Evolutionary conservation across 768 basidiomycete species (phyloP).

Genomic region (Psilocybe sp.): DNA sequence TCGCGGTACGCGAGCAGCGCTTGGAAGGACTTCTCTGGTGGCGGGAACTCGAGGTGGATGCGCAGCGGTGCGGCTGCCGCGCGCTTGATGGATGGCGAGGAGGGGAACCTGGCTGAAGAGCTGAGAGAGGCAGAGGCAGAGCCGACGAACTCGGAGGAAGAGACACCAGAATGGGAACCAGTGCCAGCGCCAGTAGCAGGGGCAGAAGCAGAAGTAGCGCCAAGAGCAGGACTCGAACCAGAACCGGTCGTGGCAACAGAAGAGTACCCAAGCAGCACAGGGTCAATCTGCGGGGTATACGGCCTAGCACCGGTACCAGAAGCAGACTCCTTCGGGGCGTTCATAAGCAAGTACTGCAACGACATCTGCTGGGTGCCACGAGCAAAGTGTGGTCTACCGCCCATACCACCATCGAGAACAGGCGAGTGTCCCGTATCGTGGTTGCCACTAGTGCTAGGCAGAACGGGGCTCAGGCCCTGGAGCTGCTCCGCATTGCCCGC

Average conservation of each 20-base stretch:
- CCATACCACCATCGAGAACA: neutral
- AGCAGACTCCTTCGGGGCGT: slow-evolving; percentile 4
- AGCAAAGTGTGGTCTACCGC: too few relatives aligned
- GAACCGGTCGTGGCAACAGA: neutral
- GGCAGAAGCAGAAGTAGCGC: too few relatives aligned
- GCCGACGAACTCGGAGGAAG: neutral
- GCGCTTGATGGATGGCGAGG: slow-evolving; percentile 22
- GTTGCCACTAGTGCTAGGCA: neutral
- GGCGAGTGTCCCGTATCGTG: neutral
- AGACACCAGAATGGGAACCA: neutral
- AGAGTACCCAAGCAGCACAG: slow-evolving; percentile 21
- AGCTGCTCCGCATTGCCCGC: slow-evolving; percentile 9
- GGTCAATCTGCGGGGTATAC: slow-evolving; percentile 24
- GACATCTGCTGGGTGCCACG: neutral
- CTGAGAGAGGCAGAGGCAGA: slow-evolving; percentile 1
- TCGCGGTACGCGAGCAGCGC: slow-evolving; percentile 25
- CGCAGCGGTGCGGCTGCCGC: slow-evolving; percentile 21
- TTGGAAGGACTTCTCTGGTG: slow-evolving; percentile 22
- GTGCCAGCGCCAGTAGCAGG: neutral
- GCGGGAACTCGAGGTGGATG: slow-evolving; percentile 23
- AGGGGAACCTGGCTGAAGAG: slow-evolving; percentile 6
- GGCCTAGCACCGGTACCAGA: slow-evolving; percentile 1
- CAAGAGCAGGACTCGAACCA: neutral
- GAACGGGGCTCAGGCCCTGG: slow-evolving; percentile 3
- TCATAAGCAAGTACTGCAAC: slow-evolving; percentile 18